A percentile compares a stretch with the other conserved stretches of the same genome.
Evolutionary conservation across 305 asterid species (phyloP).

Genomic region (Caryopteris hybrid): DNA sequence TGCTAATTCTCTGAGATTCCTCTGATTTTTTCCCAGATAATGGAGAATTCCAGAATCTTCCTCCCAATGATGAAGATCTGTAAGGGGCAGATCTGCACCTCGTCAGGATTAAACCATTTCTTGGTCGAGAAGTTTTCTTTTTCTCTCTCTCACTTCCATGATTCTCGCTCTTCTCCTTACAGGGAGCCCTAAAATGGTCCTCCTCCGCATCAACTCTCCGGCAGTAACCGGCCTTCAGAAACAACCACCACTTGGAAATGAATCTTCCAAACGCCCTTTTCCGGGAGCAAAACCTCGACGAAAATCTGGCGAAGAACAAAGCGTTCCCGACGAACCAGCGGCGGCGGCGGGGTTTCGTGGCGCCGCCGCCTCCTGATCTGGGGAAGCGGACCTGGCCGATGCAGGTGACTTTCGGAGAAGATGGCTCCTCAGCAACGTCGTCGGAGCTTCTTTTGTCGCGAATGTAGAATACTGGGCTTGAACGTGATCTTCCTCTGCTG

Average conservation of each 20-base stretch:
- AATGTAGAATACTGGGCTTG: conserved; percentile 44
- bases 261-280: not conserved
- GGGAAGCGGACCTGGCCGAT: conserved; percentile 56
- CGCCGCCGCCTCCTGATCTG: no score
- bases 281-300: conserved; percentile 6
- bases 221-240: conserved; percentile 35
- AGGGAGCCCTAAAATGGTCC: conserved; percentile 27
- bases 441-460: conserved; percentile 22
- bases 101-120: conserved; percentile 35
- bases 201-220: conserved; percentile 34
- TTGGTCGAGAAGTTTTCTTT: no score
- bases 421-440: conserved; percentile 49
- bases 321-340: conserved; percentile 26
- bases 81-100: conserved; percentile 91
- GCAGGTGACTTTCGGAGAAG: conserved; percentile 79
- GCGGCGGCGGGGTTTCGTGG: conserved; percentile 19
- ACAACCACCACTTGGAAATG: conserved; percentile 33
- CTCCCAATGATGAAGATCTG: conserved; percentile 74
- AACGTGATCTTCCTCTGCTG: conserved; percentile 36
- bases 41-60: conserved; percentile 62
- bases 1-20: conserved; percentile 5
- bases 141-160: not conserved
- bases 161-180: conserved; percentile 10
- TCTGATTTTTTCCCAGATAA: conserved; percentile 1
- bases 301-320: not conserved